Percentiles rank a stretch among this genome's conserved stretches.
Conservation (phyloP, 2,329 filamentous ascomycete genomes). For the Xylogone sp. region DNA sequence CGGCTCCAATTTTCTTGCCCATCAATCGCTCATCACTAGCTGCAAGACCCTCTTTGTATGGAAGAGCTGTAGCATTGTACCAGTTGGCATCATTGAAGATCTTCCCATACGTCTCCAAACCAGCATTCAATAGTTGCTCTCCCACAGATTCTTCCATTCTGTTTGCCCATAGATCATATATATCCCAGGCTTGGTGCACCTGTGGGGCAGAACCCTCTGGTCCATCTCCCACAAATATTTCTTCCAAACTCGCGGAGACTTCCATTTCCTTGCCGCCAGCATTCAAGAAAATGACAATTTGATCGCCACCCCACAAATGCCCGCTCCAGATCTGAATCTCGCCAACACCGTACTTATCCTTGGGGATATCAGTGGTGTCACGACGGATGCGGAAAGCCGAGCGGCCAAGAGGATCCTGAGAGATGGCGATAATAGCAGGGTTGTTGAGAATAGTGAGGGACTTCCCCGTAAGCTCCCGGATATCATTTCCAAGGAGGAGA, state of each 20-base stretch:
- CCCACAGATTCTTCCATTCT: conserved; percentile 42
- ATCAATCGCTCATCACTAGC: conserved; percentile 40
- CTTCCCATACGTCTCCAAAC: conserved; percentile 6
- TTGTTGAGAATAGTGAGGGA: conserved; percentile 22
- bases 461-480: conserved; percentile 18
- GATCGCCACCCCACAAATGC: conserved; percentile 29
- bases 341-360: conserved; percentile 34
- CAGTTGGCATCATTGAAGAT: conserved; percentile 16
- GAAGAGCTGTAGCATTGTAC: conserved; percentile 42
- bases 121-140: conserved; percentile 35
- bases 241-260: conserved; percentile 42
- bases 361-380: conserved; percentile 35
- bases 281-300: conserved; percentile 43
- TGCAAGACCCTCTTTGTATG: conserved; percentile 40
- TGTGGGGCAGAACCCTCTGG: conserved; percentile 34
- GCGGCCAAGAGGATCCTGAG: conserved; percentile 29
- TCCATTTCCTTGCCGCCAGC: conserved; percentile 34
- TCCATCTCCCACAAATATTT: conserved; percentile 45
- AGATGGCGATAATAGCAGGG: conserved; percentile 8
- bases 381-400: conserved; percentile 30
- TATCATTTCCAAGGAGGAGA: conserved; percentile 12
- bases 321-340: conserved; percentile 45
- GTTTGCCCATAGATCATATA: conserved; percentile 49
- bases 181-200: conserved; percentile 38
- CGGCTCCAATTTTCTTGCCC: conserved; percentile 38